Evolutionary conservation across 352 stramenopile genomes (phyloP), one percentile per base, ranked within the genome.

Genomic region (Globisporangium recalcitrans): DNA sequence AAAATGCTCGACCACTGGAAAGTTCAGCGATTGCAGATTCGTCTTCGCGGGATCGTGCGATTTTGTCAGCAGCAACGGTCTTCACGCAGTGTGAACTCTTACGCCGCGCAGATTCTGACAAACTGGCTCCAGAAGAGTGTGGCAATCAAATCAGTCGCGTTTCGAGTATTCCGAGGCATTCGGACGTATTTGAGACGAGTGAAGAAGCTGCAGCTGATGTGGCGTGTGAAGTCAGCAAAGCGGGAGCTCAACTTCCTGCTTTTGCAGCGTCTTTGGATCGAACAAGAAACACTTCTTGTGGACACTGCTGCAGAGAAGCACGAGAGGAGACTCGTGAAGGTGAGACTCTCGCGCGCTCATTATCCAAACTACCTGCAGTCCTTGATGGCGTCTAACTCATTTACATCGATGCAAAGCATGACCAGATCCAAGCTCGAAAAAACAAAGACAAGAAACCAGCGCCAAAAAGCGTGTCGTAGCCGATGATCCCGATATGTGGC

Each of bases 91-190:
- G 64, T 32, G 4, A 82, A 83, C 52, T 64, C 59, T 0, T 48
- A 72, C 6, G 70, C 75, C 46, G 75, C 70, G 1, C 24, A 65
- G n/a, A 42, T 89, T 44, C 52, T 89, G 2, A 75, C 87, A 22
- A 66, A 82, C 31, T 89, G 79, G 79, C 67, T 89, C 14, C 75
- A 85, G 58, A 87, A 85, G 62, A 85, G 73, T 55, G 75, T 89
- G 1, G 65, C 70, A 26, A 72, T 89, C 4, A 82, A 77, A 53
- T 78, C 66, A 49, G 72, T 87, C 5, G 64, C 72, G 21, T 84
- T 87, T 47, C 77, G 77, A 14, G 72, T 86, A 2, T 87, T 89
- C 53, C 73, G 66, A 47, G 79, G 73, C 11, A 68, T 85, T 11
- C 74, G 79, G 2, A 73, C 77, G 3, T 89, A 75, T 34, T 52